These are phyloP conservation scores for Carpinus viminea DNA, from an alignment of 306 rosid species.

Conservation along the genomic window DNA sequence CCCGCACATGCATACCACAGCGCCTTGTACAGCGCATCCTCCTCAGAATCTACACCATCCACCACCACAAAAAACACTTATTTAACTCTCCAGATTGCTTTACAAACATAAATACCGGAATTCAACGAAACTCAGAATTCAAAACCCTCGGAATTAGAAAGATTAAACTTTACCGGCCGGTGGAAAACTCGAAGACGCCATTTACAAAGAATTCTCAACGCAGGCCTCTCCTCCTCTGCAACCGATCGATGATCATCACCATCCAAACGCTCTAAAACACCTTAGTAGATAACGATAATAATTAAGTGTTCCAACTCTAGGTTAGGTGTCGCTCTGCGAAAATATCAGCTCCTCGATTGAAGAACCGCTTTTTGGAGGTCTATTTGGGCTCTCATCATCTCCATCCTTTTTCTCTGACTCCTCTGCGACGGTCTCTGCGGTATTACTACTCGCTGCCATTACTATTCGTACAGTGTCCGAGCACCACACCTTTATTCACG, in stretches of 20 bases:
- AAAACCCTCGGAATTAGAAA: neutral
- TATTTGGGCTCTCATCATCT: conserved; percentile 5
- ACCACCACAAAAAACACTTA: neutral
- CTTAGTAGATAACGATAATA: neutral
- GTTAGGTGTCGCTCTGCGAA: neutral
- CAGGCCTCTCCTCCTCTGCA: neutral
- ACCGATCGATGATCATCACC: neutral
- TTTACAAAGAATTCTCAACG: neutral
- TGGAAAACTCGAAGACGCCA: conserved; percentile 5
- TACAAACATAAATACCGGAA: neutral
- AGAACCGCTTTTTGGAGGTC: neutral
- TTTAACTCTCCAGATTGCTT: neutral
- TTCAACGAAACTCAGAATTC: neutral
- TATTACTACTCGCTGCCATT: conserved; percentile 8
- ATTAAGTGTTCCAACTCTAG: neutral
- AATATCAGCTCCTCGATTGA: neutral
- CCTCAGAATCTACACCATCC: conserved; percentile 35
- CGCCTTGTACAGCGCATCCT: conserved; percentile 50
- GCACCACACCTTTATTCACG: conserved; percentile 6
- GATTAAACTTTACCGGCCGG: neutral
- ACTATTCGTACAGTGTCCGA: neutral
- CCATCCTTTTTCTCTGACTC: conserved; percentile 12
- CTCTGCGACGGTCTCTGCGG: conserved; percentile 1
- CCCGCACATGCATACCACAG: conserved; percentile 67
- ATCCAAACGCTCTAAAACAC: neutral